These are phyloP conservation scores for Primulina eburnea DNA, from an alignment of 257 asterid species.

Conservation along the genomic window DNA sequence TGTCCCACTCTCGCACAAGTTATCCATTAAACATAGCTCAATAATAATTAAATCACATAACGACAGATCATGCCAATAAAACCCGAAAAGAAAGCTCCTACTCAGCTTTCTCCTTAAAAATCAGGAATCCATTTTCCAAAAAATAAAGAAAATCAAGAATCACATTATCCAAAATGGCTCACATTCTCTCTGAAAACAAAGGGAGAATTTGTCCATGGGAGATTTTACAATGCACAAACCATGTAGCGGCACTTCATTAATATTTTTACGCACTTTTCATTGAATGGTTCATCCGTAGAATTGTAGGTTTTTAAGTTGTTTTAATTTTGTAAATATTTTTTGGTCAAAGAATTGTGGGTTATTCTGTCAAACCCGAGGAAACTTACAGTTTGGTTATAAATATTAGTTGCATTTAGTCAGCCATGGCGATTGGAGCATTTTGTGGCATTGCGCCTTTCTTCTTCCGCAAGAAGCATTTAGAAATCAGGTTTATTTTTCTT, in stretches of 20 bases:
- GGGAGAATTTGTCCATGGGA: conserved; percentile 51
- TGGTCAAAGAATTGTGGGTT: not conserved
- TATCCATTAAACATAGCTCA: not conserved
- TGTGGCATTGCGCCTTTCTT: conserved; percentile 51
- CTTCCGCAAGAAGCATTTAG: conserved; percentile 39
- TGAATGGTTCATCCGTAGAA: conserved; percentile 34
- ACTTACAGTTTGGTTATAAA: not conserved
- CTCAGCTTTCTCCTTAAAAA: conserved; percentile 33
- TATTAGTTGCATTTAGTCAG: conserved; percentile 18
- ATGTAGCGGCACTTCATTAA: conserved; percentile 32
- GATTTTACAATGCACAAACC: conserved; percentile 26
- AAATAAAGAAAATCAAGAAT: conserved; percentile 18
- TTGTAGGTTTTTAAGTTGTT: conserved; percentile 22
- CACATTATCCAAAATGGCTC: conserved; percentile 33
- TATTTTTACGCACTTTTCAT: not conserved
- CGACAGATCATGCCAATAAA: not conserved
- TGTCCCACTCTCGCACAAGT: not conserved
- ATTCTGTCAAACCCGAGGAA: not conserved
- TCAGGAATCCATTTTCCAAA: conserved; percentile 7
- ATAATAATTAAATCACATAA: not conserved
- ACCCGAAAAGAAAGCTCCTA: conserved; percentile 33
- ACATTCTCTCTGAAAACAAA: conserved; percentile 41
- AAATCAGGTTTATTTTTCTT: conserved; percentile 38
- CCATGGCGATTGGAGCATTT: conserved; percentile 47
- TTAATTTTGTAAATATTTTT: not conserved